Evolutionary conservation across 768 basidiomycete genomes (phyloP).

Genomic region (Boletus vinaceobasis): DNA sequence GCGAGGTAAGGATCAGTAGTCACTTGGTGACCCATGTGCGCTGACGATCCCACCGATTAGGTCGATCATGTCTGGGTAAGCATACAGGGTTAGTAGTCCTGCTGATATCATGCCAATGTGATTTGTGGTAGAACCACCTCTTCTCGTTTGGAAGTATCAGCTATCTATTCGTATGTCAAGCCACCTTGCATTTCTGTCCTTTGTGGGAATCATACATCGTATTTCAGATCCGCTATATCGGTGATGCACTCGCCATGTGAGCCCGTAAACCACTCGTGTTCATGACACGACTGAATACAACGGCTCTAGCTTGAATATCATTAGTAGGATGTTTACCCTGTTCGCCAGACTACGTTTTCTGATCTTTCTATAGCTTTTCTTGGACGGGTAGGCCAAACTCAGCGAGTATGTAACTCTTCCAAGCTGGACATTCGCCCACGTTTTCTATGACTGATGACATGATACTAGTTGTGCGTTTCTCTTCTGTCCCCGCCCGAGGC

Average conservation of each 20-base stretch:
- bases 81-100: not conserved
- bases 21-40: not conserved
- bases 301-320: constrained; percentile 7
- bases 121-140: not conserved
- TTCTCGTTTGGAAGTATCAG: constrained; percentile 14
- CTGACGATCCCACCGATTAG: not conserved
- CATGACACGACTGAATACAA: not conserved
- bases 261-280: not conserved
- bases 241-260: constrained; percentile 19
- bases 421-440: not conserved
- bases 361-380: constrained; percentile 11
- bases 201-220: not conserved
- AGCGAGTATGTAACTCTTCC: constrained; percentile 2
- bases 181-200: not conserved
- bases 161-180: constrained; percentile 21
- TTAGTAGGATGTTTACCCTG: not conserved
- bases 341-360: not conserved
- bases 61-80: constrained; percentile 22
- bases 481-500: not conserved
- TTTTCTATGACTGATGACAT: not conserved
- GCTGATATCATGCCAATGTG: not conserved
- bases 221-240: constrained; percentile 24
- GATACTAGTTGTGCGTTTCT: constrained; percentile 6
- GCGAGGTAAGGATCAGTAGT: constrained; percentile 9
- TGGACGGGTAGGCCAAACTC: not conserved